Evolutionary conservation across 139 green algal species (phyloP), one percentile per base, ranked within the genome.

Genomic region (Chlamydomonas schloesseri): DNA sequence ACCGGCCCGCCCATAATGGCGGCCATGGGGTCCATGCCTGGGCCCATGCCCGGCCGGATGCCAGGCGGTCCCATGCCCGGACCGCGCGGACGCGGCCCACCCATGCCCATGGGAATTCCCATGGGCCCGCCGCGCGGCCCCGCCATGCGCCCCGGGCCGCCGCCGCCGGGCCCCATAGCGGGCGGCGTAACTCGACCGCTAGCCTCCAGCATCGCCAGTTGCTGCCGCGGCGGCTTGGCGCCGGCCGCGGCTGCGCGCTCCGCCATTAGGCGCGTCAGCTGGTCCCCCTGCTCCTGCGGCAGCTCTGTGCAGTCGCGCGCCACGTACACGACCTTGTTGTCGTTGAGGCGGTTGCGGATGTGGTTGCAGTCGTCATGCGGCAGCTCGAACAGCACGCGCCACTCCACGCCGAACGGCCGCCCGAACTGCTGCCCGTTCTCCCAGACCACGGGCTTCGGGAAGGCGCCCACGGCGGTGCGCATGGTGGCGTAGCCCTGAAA

Each of bases 401-500:
- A 96, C 60, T 96, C 92, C 36, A 96, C 88, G 37, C 57, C 76
- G 82, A 96, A 96, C 21, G 88, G 81, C n/a, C 83, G 81, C 42
- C 91, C 84, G 55, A 94, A 89, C 14, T 76, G 50, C 47, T 84
- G 81, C 26, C 86, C 83, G 82, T 86, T 82, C 55, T 77, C 83
- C 88, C 88, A 93, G 26, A 88, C 33, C 2, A 89, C 79, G n/a
- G 53, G 50, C 2, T 78, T 69, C 2, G 53, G 70, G 33, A 90
- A 88, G 55, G 83, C 58, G 20, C 89, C 89, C 14, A 89, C 21
- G 0, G 53, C 20, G 20, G 82, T 75, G 31, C 83, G 37, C 95
- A 97, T 97, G 28, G 90, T 79, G 26, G 95, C 95, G 55, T 92
- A 96, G 47, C 95, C 95, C 65, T 96, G 93, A 67, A 97, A 97